phyloP scores from a whole-genome alignment of 2,329 filamentous ascomycete species.

The Paramyrothecium roridum region DNA sequence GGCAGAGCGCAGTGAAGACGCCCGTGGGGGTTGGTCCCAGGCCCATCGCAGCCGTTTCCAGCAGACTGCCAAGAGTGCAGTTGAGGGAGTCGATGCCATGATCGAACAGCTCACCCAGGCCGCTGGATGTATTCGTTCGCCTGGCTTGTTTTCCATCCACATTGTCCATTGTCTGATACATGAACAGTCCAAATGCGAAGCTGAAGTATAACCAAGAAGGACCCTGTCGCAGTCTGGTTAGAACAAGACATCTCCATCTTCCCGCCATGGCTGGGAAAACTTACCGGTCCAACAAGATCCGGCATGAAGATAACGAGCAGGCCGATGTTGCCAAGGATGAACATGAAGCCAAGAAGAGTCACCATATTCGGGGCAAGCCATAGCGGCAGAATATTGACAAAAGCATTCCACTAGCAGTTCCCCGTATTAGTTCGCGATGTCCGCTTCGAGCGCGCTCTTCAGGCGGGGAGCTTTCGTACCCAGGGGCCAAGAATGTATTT shows the following conservation, averaged over 20 bases:
- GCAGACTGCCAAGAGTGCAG: constrained; percentile 87
- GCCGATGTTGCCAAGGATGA: constrained; percentile 81
- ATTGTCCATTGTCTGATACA: constrained; percentile 99
- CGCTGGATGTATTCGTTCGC: constrained; percentile 90
- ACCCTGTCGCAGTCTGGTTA: constrained; percentile 46
- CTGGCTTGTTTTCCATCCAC: constrained; percentile 97
- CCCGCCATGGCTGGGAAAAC: constrained; percentile 22
- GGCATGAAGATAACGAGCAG: constrained; percentile 77
- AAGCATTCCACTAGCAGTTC: constrained; percentile 80
- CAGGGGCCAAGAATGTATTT: constrained; percentile 93
- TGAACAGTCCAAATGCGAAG: constrained; percentile 93
- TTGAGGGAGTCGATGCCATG: constrained; percentile 98
- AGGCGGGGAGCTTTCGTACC: constrained; percentile 53
- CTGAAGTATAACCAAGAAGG: constrained; percentile 93
- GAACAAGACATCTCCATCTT: neutral
- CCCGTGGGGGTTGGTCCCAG: constrained; percentile 80
- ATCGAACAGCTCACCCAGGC: constrained; percentile 94
- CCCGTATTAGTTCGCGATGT: constrained; percentile 12
- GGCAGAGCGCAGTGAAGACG: constrained; percentile 86
- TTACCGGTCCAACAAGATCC: constrained; percentile 83
- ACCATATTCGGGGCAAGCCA: constrained; percentile 99
- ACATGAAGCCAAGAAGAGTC: constrained; percentile 90
- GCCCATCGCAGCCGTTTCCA: constrained; percentile 91
- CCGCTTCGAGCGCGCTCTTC: constrained; percentile 7
- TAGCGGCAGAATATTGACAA: constrained; percentile 86